Percentiles rank a stretch among this genome's conserved stretches.
Conservation (phyloP, 2,329 filamentous ascomycete genomes). For the Claviceps capensis region DNA sequence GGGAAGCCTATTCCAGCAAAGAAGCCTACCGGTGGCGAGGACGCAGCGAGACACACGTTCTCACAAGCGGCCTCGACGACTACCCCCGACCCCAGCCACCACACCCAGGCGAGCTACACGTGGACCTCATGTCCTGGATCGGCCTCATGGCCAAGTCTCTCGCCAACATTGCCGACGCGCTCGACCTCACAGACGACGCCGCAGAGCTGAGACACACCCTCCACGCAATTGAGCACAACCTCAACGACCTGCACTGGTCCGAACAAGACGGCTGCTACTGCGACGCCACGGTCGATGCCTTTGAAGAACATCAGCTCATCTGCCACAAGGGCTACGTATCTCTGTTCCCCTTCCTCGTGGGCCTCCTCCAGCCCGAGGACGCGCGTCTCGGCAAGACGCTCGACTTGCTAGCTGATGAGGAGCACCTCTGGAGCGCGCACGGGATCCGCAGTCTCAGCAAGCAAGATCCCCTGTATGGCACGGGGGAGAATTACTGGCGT, state of each 20-base stretch:
- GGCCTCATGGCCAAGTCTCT: constrained; percentile 91
- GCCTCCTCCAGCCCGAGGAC: constrained; percentile 61
- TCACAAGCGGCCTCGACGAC: constrained; percentile 91
- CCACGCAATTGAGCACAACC: constrained; percentile 67
- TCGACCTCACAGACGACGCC: constrained; percentile 66
- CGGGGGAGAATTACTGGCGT: constrained; percentile 93
- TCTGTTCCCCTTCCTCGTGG: constrained; percentile 81
- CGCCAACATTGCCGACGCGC: constrained; percentile 59
- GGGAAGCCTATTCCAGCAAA: constrained; percentile 73
- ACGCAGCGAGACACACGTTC: constrained; percentile 69
- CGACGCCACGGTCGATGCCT: constrained; percentile 89
- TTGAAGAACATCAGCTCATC: constrained; percentile 76
- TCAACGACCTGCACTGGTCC: constrained; percentile 90
- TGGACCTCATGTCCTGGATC: constrained; percentile 92
- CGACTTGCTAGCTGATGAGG: constrained; percentile 63
- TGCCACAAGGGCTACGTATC: constrained; percentile 97
- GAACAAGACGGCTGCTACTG: constrained; percentile 72
- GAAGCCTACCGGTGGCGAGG: constrained; percentile 95
- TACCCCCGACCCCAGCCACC: constrained; percentile 90
- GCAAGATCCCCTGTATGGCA: constrained; percentile 70
- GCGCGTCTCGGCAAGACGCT: constrained; percentile 61
- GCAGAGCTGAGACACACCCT: constrained; percentile 58
- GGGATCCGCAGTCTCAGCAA: constrained; percentile 86
- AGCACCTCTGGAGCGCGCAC: constrained; percentile 79
- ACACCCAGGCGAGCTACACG: constrained; percentile 88